phyloP scores from a whole-genome alignment of 805 yeast genomes.

The Yarrowia alimentaria region DNA sequence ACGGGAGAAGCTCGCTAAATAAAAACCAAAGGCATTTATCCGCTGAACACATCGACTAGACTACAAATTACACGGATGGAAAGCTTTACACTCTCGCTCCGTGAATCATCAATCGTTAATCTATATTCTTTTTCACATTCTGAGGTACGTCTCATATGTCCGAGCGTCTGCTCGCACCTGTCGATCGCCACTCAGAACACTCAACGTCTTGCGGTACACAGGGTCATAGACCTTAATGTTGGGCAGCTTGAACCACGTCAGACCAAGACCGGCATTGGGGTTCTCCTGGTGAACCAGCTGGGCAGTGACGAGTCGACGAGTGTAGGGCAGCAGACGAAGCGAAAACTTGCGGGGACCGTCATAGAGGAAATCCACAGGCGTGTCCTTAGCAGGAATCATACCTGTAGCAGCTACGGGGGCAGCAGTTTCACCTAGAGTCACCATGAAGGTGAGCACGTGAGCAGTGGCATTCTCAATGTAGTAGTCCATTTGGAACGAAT shows the following conservation, averaged over 20 bases:
- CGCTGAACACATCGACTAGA: too few species aligned
- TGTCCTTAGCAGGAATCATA: conserved; percentile 30
- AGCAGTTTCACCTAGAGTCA: conserved; percentile 40
- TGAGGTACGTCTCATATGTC: conserved; percentile 13
- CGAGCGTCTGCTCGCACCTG: conserved; percentile 28
- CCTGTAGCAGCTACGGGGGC: conserved; percentile 19
- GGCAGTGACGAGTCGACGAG: conserved; percentile 35
- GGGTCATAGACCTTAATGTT: conserved; percentile 64
- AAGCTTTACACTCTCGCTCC: too few species aligned
- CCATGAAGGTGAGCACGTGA: conserved; percentile 60
- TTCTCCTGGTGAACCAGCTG: conserved; percentile 15
- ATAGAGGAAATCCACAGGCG: conserved; percentile 43
- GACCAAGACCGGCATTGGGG: conserved; percentile 3
- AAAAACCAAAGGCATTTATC: too few species aligned
- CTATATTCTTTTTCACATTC: conserved; percentile 1
- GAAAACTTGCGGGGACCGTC: conserved; percentile 41
- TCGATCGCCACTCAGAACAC: conserved; percentile 45
- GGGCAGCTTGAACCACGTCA: conserved; percentile 49
- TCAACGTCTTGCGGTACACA: conserved; percentile 62
- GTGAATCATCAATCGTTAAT: too few species aligned
- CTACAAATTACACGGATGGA: too few species aligned
- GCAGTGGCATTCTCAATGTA: conserved; percentile 74
- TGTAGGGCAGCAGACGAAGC: conserved; percentile 60
- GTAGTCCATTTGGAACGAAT: conserved; percentile 39
- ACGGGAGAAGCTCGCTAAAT: too few species aligned